phyloP scores from a whole-genome alignment of 306 rosid species.

The Potentilla sterilis region DNA sequence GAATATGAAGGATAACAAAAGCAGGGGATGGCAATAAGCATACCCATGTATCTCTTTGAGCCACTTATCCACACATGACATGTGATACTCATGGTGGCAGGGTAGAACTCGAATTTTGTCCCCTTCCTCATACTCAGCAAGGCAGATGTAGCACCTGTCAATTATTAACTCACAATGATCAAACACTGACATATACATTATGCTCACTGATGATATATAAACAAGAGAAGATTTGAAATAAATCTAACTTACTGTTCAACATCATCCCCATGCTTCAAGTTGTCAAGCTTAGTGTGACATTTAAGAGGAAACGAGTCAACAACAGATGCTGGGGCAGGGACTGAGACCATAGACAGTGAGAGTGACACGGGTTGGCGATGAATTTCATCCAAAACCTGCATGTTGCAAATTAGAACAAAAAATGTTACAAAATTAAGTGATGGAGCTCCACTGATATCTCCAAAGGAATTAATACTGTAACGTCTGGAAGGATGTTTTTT shows the following conservation, averaged over 20 bases:
- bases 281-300: conserved; percentile 59
- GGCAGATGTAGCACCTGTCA: conserved; percentile 88
- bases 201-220: background rate
- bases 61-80: conserved; percentile 94
- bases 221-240: background rate
- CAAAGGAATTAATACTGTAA: background rate
- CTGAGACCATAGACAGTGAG: conserved; percentile 80
- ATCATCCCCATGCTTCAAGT: conserved; percentile 42
- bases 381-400: conserved; percentile 95
- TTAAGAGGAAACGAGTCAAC: conserved; percentile 88
- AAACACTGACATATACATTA: background rate
- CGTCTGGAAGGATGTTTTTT: background rate
- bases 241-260: conserved; percentile 64
- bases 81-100: conserved; percentile 87
- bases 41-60: conserved; percentile 98
- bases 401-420: conserved; percentile 13
- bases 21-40: conserved; percentile 10
- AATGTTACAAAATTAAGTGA: background rate
- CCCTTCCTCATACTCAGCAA: conserved; percentile 92
- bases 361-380: conserved; percentile 83
- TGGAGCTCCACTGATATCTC: background rate
- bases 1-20: background rate
- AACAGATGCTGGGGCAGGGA: conserved; percentile 85
- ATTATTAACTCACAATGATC: conserved; percentile 18
- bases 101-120: conserved; percentile 94